Evolutionary conservation across 208 protist species (phyloP), one percentile per base, ranked within the genome.

Genomic region (Phytomonas sp.): DNA sequence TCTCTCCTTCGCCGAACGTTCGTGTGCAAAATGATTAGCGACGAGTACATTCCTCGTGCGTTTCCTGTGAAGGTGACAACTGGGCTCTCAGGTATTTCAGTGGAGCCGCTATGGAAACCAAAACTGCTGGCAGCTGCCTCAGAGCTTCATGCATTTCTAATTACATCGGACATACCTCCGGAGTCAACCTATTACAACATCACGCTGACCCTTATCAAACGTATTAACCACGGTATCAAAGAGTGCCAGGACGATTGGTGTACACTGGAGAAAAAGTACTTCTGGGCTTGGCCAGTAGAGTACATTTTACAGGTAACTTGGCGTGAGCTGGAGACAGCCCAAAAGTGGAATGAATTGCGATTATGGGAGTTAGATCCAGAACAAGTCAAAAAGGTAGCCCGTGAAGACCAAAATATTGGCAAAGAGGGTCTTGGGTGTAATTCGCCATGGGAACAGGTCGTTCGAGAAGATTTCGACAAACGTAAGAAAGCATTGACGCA

Each of bases 261-360:
- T 72, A 96, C 91, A 33, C 66, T 96, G 64, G 88, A 96, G 75
- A 94, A 94, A 82, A 89, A 89, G 64, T 96, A 86, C 71, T 96
- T 96, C 68, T 96, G 91, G 88, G 91, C 88, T 5, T 96, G 88
- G 91, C 91, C 91, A 31, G 91, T 96, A 34, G 88, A 96, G 82
- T 91, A 96, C 72, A 94, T 96, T 42, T 72, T 96, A 16, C 91
- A 96, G 73, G 85, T 96, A 52, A 96, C 91, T 19, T 96, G 91
- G 88, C 80, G 91, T 19, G 88, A 96, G 87, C 69, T 96, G 66
- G 88, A 96, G 74, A 96, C 91, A 66, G 91, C 91, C 52, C 91
- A 96, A 73, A 94, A 94, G 83, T 96, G 91, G 91, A 96, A 96
- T 36, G 91, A 96, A 78, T 96, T 88, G 88, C 88, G 88, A 60